Evolutionary conservation across 1,284 basidiomycete genomes (phyloP), one percentile per base, ranked within the genome.

Genomic region (Pseudozyma hubeiensis): DNA sequence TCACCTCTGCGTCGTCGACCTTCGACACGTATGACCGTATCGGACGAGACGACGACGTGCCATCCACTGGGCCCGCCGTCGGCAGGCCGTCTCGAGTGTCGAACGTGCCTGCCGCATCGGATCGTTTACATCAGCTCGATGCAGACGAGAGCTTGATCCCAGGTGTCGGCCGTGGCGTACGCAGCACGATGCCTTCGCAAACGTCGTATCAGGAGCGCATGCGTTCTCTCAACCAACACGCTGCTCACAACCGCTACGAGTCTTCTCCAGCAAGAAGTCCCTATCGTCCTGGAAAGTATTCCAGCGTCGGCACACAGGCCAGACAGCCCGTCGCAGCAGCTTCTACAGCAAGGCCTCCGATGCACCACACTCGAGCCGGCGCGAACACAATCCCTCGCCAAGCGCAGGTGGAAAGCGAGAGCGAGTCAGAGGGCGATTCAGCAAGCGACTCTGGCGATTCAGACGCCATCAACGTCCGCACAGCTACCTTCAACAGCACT

Each of bases 21-120:
- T 64, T 66, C 14, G 72, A 75, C 37, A 66, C 72, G 2, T 75
- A 75, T 54, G 72, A 75, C 39, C 72, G 63, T n/a, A 75, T 75
- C 30, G 72, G 72, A 3, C 60, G 63, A 29, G 63, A 75, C 24
- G 62, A 66, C 43, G 59, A 62, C 16, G 41, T 53, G 48, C 47
- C 68, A 53, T 33, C 55, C 34, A 31, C 61, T n/a, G n/a, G 53
- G 3, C 52, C 50, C 31, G n/a, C 46, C 43, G 39, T 53, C 33
- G 40, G 11, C 11, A 60, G 48, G 46, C 60, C 52, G 3, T 19
- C 60, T 34, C 61, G 48, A 44, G 19, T 41, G 5, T 45, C 53
- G 7, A 49, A 37, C 53, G 52, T 60, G 30, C 52, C 47, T 1
- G 37, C 30, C 11, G 8, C 54, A 31, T 34, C 59, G 19, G 46